Evolutionary conservation across 1,284 basidiomycete genomes (phyloP).

Genomic region (Anthracocystis setariae): DNA sequence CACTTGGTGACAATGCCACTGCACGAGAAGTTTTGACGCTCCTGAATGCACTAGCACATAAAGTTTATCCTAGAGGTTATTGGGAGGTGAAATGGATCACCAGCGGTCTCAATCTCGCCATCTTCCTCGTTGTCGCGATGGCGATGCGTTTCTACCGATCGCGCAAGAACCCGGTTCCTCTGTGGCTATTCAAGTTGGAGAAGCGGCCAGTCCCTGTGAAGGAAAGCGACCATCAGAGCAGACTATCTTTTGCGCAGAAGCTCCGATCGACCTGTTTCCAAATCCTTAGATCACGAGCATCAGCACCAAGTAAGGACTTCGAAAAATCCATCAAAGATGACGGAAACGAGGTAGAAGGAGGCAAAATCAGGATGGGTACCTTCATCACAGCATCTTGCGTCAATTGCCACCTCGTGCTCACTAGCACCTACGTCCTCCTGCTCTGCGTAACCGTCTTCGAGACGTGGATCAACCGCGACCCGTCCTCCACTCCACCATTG

Average conservation of each 20-base stretch:
- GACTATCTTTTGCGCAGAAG: not conserved
- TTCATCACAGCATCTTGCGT: conserved; percentile 37
- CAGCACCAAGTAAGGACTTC: not conserved
- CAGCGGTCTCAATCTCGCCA: conserved; percentile 14
- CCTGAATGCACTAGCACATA: conserved; percentile 22
- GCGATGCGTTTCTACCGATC: conserved; percentile 20
- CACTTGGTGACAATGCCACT: conserved; percentile 12
- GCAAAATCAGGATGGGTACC: conserved; percentile 7
- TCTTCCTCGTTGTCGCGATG: conserved; percentile 14
- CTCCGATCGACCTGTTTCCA: not conserved
- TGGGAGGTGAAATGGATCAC: conserved; percentile 24
- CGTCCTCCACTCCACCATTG: not conserved
- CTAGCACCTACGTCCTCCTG: conserved; percentile 10
- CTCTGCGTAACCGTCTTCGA: conserved; percentile 13
- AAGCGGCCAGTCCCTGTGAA: conserved; percentile 6
- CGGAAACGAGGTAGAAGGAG: not conserved
- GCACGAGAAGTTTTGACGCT: conserved; percentile 17
- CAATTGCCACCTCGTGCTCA: conserved; percentile 32
- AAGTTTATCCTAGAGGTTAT: conserved; percentile 14
- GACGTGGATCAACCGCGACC: conserved; percentile 2
- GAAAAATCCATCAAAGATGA: not conserved
- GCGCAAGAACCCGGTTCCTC: conserved; percentile 10
- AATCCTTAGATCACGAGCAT: not conserved
- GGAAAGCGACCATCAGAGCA: not conserved
- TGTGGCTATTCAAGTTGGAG: conserved; percentile 32